Evolutionary conservation across 176 grass and related monocot species (phyloP), one percentile per base, ranked within the genome.

Genomic region (Eremochloa ophiuroides): DNA sequence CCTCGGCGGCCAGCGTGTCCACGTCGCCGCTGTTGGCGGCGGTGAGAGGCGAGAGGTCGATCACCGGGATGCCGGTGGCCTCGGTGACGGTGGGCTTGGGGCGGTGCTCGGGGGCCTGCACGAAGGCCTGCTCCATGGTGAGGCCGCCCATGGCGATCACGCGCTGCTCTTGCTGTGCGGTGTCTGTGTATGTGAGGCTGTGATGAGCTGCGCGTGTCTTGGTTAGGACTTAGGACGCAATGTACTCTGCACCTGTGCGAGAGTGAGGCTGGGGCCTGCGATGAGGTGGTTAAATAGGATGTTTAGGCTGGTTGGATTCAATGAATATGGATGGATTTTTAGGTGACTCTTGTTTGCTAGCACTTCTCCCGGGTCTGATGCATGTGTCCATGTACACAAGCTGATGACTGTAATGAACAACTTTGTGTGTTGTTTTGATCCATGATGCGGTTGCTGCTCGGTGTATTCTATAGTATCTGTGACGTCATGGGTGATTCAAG

Each of bases 51-150:
- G 88, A 76, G 27, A 97, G 85, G 81, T 98, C 95, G 85, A 98
- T 84, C 51, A 91, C 25, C 25, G 88, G 92, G 83, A 98, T 91
- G 62, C 84, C 80, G 15, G 47, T 79, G 16, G 88, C 95, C 65
- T 87, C 86, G 55, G 64, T 22, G 13, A 92, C 9, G 65, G 56
- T 34, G 10, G 83, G 29, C 59, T 87, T 91, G 5, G 94, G 28
- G 0, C 90, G 90, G 88, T 98, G 92, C 90, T 94, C 95, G 4
- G 80, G 92, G 16, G 85, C 82, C 84, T 98, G 95, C 39, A 98
- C 78, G 78, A 94, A 98, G 73, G 95, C 78, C 34, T 91, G 69
- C 29, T 91, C 92, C 74, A 94, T 80, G 53, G 75, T 42, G 71
- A 91, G 65, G 10, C 61, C 62, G 9, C 28, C 85, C 91, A 93